Evolutionary conservation across 192 early-diverging fungal genomes (phyloP).

Genomic region (Linnemannia zychae): DNA sequence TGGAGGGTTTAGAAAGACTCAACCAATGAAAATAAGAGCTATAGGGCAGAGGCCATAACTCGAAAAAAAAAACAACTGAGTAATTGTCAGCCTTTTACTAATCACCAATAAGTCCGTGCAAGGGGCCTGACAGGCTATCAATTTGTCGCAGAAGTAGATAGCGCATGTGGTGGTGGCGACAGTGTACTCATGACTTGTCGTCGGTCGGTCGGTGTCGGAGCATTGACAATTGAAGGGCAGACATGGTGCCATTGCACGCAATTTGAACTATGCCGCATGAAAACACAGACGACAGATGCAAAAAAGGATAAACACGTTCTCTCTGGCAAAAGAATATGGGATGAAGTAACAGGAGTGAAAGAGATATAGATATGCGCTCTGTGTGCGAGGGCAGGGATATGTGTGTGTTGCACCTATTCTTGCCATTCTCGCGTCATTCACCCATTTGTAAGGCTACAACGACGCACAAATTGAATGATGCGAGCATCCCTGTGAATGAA

Average conservation of each 20-base stretch:
- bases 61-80: too few species aligned
- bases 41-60: too few species aligned
- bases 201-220: not conserved
- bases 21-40: too few species aligned
- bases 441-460: conserved; percentile 11
- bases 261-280: conserved; percentile 4
- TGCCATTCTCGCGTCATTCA: conserved; percentile 46
- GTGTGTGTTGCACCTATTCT: conserved; percentile 8
- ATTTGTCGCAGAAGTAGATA: too few species aligned
- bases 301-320: not conserved
- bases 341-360: not conserved
- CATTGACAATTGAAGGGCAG: conserved; percentile 34
- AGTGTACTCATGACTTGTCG: not conserved
- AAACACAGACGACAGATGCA: too few species aligned
- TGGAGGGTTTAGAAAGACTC: too few species aligned
- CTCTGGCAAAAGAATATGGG: not conserved
- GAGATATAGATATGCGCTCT: not conserved
- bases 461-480: conserved; percentile 12
- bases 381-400: not conserved
- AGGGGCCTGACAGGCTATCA: too few species aligned
- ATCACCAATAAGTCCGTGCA: too few species aligned
- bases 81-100: too few species aligned
- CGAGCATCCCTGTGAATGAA: not conserved
- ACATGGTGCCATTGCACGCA: conserved; percentile 55
- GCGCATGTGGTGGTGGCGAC: too few species aligned